Percentiles rank a stretch among this genome's conserved stretches.
Conservation (phyloP, 2,329 filamentous ascomycete species). For the Talaromyces amestolkiae region DNA sequence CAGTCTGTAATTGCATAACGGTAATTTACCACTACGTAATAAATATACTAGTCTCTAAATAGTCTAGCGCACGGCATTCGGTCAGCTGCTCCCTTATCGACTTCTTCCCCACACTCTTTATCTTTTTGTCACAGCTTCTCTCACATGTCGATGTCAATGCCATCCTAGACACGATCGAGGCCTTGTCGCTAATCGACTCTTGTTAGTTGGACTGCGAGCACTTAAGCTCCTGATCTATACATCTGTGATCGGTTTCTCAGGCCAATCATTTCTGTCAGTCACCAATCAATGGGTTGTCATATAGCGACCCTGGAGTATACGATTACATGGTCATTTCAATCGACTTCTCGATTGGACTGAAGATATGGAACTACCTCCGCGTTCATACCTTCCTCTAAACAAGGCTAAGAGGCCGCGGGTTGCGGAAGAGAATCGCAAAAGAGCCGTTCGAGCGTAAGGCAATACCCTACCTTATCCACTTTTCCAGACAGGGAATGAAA, state of each 20-base stretch:
- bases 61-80: neutral
- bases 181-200: neutral
- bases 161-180: neutral
- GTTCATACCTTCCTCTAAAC: slow-evolving; percentile 6
- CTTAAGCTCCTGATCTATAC: neutral
- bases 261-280: neutral
- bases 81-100: slow-evolving; percentile 4
- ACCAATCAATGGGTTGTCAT: neutral
- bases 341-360: neutral
- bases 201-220: neutral
- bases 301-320: neutral
- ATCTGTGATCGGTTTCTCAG: neutral
- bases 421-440: slow-evolving; percentile 42
- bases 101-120: neutral
- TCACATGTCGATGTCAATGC: slow-evolving; percentile 3
- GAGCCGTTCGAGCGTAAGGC: slow-evolving; percentile 41
- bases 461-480: neutral
- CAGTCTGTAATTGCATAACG: neutral
- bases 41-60: neutral
- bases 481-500: neutral
- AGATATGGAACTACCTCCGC: slow-evolving; percentile 15
- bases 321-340: neutral
- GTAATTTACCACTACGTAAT: neutral
- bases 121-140: neutral
- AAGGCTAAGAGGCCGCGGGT: slow-evolving; percentile 38